Percentiles rank a stretch among this genome's conserved stretches.
These are phyloP conservation scores for Atalantia buxifolia DNA, from an alignment of 345 rosid species.

Conservation along the genomic window DNA sequence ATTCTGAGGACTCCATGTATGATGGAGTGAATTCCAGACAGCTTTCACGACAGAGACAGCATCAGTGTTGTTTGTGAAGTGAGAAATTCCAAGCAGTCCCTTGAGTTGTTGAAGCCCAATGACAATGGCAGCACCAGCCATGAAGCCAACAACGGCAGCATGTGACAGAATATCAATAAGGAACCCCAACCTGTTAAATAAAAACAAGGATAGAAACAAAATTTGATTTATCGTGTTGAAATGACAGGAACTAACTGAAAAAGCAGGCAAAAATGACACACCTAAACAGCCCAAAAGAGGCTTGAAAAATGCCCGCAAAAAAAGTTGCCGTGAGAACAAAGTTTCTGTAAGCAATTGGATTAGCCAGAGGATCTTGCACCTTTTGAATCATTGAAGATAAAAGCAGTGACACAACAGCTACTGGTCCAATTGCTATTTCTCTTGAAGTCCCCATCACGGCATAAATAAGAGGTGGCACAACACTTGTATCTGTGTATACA, in stretches of 20 bases:
- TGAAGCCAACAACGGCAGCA: constrained; percentile 89
- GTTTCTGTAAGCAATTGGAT: constrained; percentile 59
- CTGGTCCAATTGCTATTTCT: constrained; percentile 91
- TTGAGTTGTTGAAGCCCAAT: constrained; percentile 92
- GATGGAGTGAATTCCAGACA: constrained; percentile 61
- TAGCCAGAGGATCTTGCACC: constrained; percentile 56
- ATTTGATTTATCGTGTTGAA: neutral
- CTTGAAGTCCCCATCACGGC: constrained; percentile 93
- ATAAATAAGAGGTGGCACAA: constrained; percentile 81
- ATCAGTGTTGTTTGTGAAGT: constrained; percentile 79
- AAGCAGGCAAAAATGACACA: neutral
- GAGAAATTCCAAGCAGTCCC: constrained; percentile 70
- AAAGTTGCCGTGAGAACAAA: constrained; percentile 75
- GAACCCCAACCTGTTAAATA: constrained; percentile 63
- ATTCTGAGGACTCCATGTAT: constrained; percentile 64
- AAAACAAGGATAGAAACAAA: neutral
- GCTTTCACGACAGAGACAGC: constrained; percentile 66
- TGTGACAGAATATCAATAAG: constrained; percentile 88
- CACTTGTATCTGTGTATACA: constrained; percentile 60
- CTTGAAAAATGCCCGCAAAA: constrained; percentile 81
- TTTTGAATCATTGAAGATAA: constrained; percentile 69
- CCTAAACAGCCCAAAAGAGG: constrained; percentile 78
- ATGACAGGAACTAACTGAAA: neutral
- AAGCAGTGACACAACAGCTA: constrained; percentile 87
- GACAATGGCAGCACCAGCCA: constrained; percentile 90